Percentiles rank a stretch among this genome's conserved stretches.
These are phyloP conservation scores for Hymenoscyphus occultus DNA, from an alignment of 2,329 filamentous ascomycete species.

Conservation along the genomic window DNA sequence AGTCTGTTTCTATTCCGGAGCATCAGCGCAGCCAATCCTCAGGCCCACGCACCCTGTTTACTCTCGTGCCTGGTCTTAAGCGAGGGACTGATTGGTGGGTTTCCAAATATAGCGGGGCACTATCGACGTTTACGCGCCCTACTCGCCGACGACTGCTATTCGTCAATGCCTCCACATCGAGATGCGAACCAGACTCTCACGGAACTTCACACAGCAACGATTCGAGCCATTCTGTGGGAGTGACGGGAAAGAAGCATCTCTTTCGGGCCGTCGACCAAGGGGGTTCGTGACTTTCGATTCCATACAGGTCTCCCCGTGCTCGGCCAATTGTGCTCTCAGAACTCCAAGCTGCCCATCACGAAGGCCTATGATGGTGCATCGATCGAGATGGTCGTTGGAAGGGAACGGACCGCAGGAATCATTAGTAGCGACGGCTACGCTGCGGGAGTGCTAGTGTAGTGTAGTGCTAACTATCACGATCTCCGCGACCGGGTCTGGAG, in stretches of 20 bases:
- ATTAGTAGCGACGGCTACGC: constrained; percentile 1
- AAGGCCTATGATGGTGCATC: constrained; percentile 13
- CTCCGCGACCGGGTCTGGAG: background rate
- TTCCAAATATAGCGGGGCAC: background rate
- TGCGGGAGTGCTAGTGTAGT: background rate
- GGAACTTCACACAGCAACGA: background rate
- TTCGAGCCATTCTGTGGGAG: constrained; percentile 10
- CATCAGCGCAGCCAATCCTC: constrained; percentile 1
- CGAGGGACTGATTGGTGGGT: background rate
- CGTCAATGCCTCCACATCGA: constrained; percentile 20
- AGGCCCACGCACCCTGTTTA: background rate
- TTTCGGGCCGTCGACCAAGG: constrained; percentile 8
- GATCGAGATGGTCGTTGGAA: constrained; percentile 8
- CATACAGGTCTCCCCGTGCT: background rate
- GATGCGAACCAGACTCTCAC: constrained; percentile 11
- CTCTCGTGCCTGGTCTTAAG: background rate
- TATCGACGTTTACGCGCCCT: constrained; percentile 26
- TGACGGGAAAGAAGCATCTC: constrained; percentile 17
- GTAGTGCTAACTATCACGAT: background rate
- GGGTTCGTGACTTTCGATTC: background rate
- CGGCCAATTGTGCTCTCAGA: constrained; percentile 8
- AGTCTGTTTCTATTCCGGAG: constrained; percentile 3
- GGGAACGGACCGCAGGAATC: constrained; percentile 5
- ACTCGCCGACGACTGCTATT: constrained; percentile 22
- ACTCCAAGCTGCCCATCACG: constrained; percentile 6